Evolutionary conservation across 768 basidiomycete genomes (phyloP), one percentile per base, ranked within the genome.

Genomic region (Chalciporus piperatus): DNA sequence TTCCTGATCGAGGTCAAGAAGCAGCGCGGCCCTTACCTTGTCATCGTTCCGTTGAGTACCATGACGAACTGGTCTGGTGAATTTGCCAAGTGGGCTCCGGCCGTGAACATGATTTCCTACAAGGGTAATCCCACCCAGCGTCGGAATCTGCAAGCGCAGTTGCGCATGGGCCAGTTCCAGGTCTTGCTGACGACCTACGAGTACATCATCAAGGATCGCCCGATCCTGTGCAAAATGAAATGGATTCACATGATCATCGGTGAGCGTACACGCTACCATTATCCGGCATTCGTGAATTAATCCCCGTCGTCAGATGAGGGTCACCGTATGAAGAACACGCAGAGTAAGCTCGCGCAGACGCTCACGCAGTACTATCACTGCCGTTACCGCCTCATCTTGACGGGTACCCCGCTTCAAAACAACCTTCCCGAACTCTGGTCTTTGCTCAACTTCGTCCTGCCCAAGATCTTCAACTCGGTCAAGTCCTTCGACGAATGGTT

Each of bases 401-500:
- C 93, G 11, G 95, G 95, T 62, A 98, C 95, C 1, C 95, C 95
- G 9, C 78, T 98, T 10, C 94, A 98, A 71, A 98, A 98, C 74
- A 98, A 98, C 68, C 83, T 98, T 32, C 93, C 94, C 6, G 95
- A 98, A 70, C 72, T 98, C 38, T 97, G 95, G 94, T 81, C 95
- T 1, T 77, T 97, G 41, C 85, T 98, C 64, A 98, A 98, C 69
- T 98, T 98, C 66, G 93, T 89, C 30, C 78, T 93, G 6, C 92
- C 92, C 13, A 93, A 91, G 72, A 84, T 98, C 66, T 98, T 99
- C 80, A 98, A 98, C 74, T 98, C 96, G 1, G 94, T 97, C 54
- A 96, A 98, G 69, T 96, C 94, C 19, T 98, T 99, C 68, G 97
- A 98, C 62, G 97, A 98, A 65, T 99, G 97, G 97, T 99, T 98